Percentiles rank a stretch among this genome's conserved stretches.
These are phyloP conservation scores for Drosera capensis DNA, from an alignment of 148 eudicot genomes.

Conservation along the genomic window DNA sequence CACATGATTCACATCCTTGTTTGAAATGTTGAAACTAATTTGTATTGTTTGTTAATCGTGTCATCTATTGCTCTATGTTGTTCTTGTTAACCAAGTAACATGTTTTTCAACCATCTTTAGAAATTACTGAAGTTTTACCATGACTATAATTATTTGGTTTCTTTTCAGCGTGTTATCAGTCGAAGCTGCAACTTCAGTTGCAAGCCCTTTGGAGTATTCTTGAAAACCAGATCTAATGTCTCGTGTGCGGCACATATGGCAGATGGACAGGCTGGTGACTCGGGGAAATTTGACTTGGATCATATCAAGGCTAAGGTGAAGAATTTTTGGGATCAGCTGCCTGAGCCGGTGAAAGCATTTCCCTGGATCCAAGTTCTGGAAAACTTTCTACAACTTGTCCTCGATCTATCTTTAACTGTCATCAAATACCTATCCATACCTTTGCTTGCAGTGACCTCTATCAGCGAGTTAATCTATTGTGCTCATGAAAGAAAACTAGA, in stretches of 20 bases:
- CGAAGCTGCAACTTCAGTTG: slow-evolving; percentile 15
- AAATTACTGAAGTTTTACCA: too few species aligned
- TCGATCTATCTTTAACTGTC: slow-evolving; percentile 37
- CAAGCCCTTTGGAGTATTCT: slow-evolving; percentile 13
- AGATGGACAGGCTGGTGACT: slow-evolving; percentile 30
- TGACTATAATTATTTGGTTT: too few species aligned
- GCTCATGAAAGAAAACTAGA: slow-evolving; percentile 61
- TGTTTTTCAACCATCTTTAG: too few species aligned
- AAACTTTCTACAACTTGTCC: slow-evolving; percentile 43
- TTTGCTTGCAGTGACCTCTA: slow-evolving; percentile 43
- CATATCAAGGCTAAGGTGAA: slow-evolving; percentile 31
- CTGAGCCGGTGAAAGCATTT: slow-evolving; percentile 54
- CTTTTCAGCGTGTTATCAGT: too few species aligned
- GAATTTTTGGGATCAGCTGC: slow-evolving; percentile 45
- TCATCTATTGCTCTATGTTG: too few species aligned
- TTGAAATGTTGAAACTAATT: too few species aligned
- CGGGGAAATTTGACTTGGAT: slow-evolving; percentile 25
- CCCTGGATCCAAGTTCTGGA: slow-evolving; percentile 57
- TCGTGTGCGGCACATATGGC: too few species aligned
- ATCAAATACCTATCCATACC: slow-evolving; percentile 49
- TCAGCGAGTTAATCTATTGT: slow-evolving; percentile 78
- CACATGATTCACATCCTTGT: too few species aligned
- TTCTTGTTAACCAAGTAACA: too few species aligned
- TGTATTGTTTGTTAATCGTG: too few species aligned
- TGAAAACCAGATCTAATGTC: slow-evolving; percentile 11